Conservation (phyloP, 164 flowering plant genomes). For the Akebia trifoliata region DNA sequence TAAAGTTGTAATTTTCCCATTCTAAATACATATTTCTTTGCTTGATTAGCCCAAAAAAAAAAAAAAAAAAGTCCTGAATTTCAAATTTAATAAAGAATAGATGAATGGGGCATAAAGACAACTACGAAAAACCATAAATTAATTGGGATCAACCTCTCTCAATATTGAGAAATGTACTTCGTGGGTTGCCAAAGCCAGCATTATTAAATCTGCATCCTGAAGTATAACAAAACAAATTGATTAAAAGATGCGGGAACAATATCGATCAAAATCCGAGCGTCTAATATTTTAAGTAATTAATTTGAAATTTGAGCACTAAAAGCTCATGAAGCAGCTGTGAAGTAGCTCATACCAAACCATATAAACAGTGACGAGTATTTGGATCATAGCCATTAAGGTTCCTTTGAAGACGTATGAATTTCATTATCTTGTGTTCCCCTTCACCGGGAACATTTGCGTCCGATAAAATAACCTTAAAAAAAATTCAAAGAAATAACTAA, state of each 20-base stretch:
- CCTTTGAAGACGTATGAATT: conserved; percentile 40
- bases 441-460: conserved; percentile 59
- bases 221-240: background rate
- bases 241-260: no score
- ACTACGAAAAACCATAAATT: background rate
- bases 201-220: conserved; percentile 62
- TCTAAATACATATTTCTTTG: no score
- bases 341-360: conserved; percentile 38
- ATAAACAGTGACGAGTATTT: conserved; percentile 45
- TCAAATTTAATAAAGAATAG: no score
- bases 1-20: no score
- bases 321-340: background rate
- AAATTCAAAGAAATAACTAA: background rate
- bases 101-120: no score
- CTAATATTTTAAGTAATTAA: background rate
- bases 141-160: conserved; percentile 38
- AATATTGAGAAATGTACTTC: conserved; percentile 38
- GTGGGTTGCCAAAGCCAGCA: conserved; percentile 48
- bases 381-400: conserved; percentile 30
- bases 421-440: conserved; percentile 58
- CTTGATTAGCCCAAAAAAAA: no score
- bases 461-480: conserved; percentile 41
- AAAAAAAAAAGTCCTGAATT: no score
- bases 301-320: background rate
- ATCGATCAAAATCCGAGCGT: no score